Base-by-base conservation (phyloP, 768 basidiomycete species). In the Mycena pura region DNA sequence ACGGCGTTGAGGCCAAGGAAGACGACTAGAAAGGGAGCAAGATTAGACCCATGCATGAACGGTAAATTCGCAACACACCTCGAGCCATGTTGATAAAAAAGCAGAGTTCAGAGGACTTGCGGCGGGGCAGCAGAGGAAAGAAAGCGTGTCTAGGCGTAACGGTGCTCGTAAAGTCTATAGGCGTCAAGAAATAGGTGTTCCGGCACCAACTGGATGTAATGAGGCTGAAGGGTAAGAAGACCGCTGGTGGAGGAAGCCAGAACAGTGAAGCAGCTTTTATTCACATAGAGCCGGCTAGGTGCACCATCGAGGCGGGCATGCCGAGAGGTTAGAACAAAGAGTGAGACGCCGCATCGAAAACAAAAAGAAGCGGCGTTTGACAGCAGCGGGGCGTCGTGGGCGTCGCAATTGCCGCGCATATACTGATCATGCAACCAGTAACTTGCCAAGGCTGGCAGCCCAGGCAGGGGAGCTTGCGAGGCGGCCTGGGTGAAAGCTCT, bases 1-100 rank as follows among this genome's bases (percentile, higher is more conserved):
- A 91, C 78, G 70, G 77, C 82, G 72, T 96, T 96, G 73, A 96
- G 86, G 65, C 85, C 86, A 70, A 91, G 81, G 76, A 94, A 94
- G 48, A 73, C 62, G 45, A 78, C 82, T 82, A 10, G 29, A 13
- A 39, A 25, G 10, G 17, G 6, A 15, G 32, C 5, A 9, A n/a
- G n/a, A n/a, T n/a, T n/a, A n/a, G n/a, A n/a, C n/a, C n/a, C n/a
- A n/a, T n/a, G n/a, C n/a, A 21, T 22, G 22, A 22, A 49, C 64
- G 27, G 51, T 62, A 60, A 36, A 41, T 22, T 54, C 32, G 47
- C 46, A 39, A 53, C 57, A 43, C n/a, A n/a, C n/a, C n/a, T n/a
- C 64, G 47, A 56, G 57, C 29, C 64, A 66, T 66, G 38, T 59
- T 48, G 54, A 21, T 15, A 53, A 54, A 22, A 25, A 43, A 47